These are phyloP conservation scores for Ajuga reptans DNA, from an alignment of 305 asterid species.

Conservation along the genomic window DNA sequence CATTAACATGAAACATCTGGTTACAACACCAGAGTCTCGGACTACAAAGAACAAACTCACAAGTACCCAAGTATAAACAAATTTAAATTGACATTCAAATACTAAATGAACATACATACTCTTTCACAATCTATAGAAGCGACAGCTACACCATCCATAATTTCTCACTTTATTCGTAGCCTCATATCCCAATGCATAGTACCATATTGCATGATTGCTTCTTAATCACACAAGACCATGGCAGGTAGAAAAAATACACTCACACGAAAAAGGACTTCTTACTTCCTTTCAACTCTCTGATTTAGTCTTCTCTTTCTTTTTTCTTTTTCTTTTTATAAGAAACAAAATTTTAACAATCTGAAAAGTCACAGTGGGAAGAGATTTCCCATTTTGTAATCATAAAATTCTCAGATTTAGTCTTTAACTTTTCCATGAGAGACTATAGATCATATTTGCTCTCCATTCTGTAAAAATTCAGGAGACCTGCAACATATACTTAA, in stretches of 20 bases:
- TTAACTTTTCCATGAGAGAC: too few relatives aligned
- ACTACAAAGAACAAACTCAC: constrained; percentile 3
- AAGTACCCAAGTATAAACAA: not conserved
- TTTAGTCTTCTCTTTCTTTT: too few relatives aligned
- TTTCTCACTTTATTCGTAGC: not conserved
- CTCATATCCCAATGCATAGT: not conserved
- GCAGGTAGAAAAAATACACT: not conserved
- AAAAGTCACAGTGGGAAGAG: too few relatives aligned
- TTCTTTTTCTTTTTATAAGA: too few relatives aligned
- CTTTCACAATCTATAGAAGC: not conserved
- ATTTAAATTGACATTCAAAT: not conserved
- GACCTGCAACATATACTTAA: not conserved
- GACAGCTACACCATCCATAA: not conserved
- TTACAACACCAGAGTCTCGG: constrained; percentile 14
- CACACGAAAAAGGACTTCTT: not conserved
- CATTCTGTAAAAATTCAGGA: not conserved
- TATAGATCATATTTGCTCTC: constrained; percentile 1
- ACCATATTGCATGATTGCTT: not conserved
- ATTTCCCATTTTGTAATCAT: constrained; percentile 12
- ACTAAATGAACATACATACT: not conserved
- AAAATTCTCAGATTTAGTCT: not conserved
- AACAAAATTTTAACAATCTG: too few relatives aligned
- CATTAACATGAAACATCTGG: constrained; percentile 12
- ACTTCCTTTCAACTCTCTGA: not conserved
- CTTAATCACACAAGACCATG: not conserved